phyloP scores from a whole-genome alignment of 2,329 filamentous ascomycete genomes.

The Aspergillus thermomutatus region DNA sequence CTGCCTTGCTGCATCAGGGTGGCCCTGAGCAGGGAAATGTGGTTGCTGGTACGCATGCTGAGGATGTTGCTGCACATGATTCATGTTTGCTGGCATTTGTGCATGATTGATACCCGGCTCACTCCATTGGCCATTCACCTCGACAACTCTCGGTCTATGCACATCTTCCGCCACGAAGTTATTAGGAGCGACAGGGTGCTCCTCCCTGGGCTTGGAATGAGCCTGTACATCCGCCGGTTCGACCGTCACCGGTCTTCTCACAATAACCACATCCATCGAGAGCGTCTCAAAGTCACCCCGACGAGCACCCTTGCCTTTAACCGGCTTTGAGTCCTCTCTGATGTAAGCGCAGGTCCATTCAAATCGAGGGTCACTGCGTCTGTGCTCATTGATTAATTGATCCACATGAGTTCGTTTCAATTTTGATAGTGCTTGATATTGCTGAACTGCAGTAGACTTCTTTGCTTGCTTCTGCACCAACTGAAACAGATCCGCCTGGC shows the following conservation, averaged over 20 bases:
- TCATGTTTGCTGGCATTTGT: conserved; percentile 1
- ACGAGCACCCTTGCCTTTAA: conserved; percentile 25
- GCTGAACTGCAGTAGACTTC: conserved; percentile 23
- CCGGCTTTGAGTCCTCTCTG: conserved; percentile 26
- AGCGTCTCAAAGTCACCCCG: conserved; percentile 29
- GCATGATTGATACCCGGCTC: not conserved
- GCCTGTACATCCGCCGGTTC: conserved; percentile 14
- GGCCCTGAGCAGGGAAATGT: conserved; percentile 1
- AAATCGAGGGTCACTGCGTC: conserved; percentile 25
- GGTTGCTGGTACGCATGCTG: conserved; percentile 10
- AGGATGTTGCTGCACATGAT: conserved; percentile 9
- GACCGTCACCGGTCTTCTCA: conserved; percentile 24
- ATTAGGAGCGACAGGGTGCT: conserved; percentile 3
- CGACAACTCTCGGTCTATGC: not conserved
- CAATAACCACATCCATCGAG: conserved; percentile 34
- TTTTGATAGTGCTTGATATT: conserved; percentile 28
- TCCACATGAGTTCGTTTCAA: conserved; percentile 33
- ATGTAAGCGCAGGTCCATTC: conserved; percentile 40
- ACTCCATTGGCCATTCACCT: conserved; percentile 1
- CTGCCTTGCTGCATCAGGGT: not conserved
- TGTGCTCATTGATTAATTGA: conserved; percentile 32
- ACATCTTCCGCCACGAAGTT: conserved; percentile 2
- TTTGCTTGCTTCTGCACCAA: conserved; percentile 30
- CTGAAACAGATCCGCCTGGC: conserved; percentile 28
- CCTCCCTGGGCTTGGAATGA: conserved; percentile 9